phyloP scores from a whole-genome alignment of 768 basidiomycete genomes.

The Trametes punicea region DNA sequence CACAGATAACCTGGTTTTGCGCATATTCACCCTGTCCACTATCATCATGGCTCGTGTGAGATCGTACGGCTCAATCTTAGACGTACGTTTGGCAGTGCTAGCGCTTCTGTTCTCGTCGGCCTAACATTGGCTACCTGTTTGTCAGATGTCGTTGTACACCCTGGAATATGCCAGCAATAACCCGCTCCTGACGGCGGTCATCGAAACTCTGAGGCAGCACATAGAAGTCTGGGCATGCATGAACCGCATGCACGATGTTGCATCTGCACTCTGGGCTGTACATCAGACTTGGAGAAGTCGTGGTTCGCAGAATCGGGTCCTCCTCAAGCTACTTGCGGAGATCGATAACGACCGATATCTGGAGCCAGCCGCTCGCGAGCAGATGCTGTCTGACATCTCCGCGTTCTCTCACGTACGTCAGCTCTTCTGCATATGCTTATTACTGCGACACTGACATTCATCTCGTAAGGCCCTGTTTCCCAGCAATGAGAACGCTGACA shows the following conservation, averaged over 20 bases:
- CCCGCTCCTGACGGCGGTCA: constrained; percentile 55
- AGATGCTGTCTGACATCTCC: constrained; percentile 55
- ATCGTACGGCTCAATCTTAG: constrained; percentile 67
- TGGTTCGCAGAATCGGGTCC: constrained; percentile 60
- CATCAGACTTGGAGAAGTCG: constrained; percentile 62
- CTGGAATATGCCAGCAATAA: constrained; percentile 50
- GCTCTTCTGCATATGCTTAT: not conserved
- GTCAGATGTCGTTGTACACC: constrained; percentile 36
- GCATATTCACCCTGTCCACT: constrained; percentile 53
- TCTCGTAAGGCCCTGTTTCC: constrained; percentile 39
- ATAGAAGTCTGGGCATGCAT: constrained; percentile 77
- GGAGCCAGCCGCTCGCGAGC: constrained; percentile 51
- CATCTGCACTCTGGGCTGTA: constrained; percentile 55
- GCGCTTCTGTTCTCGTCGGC: no score
- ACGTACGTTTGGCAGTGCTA: constrained; percentile 53
- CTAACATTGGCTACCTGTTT: not conserved
- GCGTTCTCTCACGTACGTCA: constrained; percentile 57
- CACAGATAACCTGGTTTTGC: constrained; percentile 36
- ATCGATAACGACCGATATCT: constrained; percentile 63
- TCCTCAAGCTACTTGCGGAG: constrained; percentile 61
- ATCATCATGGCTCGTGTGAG: constrained; percentile 59
- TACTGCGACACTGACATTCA: not conserved
- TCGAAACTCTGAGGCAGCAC: constrained; percentile 72
- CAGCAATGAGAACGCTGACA: constrained; percentile 31
- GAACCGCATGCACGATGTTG: constrained; percentile 54